Evolutionary conservation across 768 basidiomycete genomes (phyloP), one percentile per base, ranked within the genome.

Genomic region (Rickenella mellea): DNA sequence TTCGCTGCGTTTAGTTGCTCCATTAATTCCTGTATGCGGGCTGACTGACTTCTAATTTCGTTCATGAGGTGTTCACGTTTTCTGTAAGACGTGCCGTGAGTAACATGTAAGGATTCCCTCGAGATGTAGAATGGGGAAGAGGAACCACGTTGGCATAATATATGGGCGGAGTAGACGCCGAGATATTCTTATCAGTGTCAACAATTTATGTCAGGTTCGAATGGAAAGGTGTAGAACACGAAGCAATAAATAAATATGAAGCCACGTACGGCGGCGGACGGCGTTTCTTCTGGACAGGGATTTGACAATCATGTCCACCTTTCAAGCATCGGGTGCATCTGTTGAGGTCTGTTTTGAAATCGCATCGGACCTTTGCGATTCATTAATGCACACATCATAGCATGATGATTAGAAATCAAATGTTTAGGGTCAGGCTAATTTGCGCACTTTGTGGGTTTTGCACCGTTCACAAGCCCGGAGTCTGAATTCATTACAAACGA

Each of bases 11-110:
- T 82, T n/a, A 87, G 70, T 55, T 83, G 71, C 0, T 67, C 63
- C 79, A 86, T 85, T 33, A 87, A 65, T 21, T 74, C 70, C 56
- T 78, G 70, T 29, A 87, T 89, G 59, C 81, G 73, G 7, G 74
- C 65, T 8, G 83, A 83, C 51, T 88, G 84, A 30, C 77, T 70
- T 30, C 77, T 76, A 45, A 89, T 88, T 59, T 86, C 70, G 45
- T 73, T 78, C 41, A 88, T 66, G n/a, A 89, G 69, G 50, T 80
- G 69, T 53, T 88, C 86, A 11, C 86, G 81, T 69, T 87, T 87
- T 29, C 85, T 89, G 46, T 19, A 32, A 27, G 27, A 43, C 29
- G 41, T 46, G 20, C 27, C 35, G 33, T 11, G 41, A 39, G 35
- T 31, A 39, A 25, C 21, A 8, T 19, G 28, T 3, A 41, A 27